These are phyloP conservation scores for Hypoxylon trugodes DNA, from an alignment of 495 filamentous ascomycete genomes.

Conservation along the genomic window DNA sequence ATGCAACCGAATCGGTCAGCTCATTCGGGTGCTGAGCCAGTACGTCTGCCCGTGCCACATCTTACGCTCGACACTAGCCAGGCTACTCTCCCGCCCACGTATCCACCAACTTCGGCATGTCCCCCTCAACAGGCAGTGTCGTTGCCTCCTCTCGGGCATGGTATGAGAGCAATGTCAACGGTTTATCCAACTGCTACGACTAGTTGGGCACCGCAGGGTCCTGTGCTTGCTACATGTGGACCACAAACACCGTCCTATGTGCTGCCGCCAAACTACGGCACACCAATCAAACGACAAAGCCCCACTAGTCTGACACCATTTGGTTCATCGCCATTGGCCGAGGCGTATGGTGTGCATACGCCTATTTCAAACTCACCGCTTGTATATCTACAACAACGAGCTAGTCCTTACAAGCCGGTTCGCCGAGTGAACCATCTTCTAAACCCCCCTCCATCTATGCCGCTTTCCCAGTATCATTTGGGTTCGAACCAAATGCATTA, in stretches of 20 bases:
- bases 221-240: slow-evolving; percentile 46
- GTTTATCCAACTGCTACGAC: slow-evolving; percentile 50
- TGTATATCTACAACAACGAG: slow-evolving; percentile 67
- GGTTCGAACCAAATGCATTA: slow-evolving; percentile 92
- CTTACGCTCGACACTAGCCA: slow-evolving; percentile 55
- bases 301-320: slow-evolving; percentile 43
- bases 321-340: slow-evolving; percentile 60
- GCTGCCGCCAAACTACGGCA: slow-evolving; percentile 46
- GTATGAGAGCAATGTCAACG: slow-evolving; percentile 60
- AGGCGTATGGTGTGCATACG: slow-evolving; percentile 62
- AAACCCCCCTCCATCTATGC: slow-evolving; percentile 83
- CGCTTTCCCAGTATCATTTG: slow-evolving; percentile 76
- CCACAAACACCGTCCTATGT: slow-evolving; percentile 43
- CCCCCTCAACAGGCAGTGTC: slow-evolving; percentile 51
- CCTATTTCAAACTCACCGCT: slow-evolving; percentile 65
- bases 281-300: slow-evolving; percentile 54
- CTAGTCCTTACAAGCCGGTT: slow-evolving; percentile 91
- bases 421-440: slow-evolving; percentile 87
- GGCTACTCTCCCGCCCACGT: slow-evolving; percentile 23
- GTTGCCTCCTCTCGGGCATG: slow-evolving; percentile 54
- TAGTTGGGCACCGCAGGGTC: slow-evolving; percentile 42
- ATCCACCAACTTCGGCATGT: slow-evolving; percentile 39
- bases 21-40: slow-evolving; percentile 28
- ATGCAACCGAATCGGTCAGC: slow-evolving; percentile 51
- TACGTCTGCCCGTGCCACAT: slow-evolving; percentile 51